These are phyloP conservation scores for Rhizophlyctis rosea DNA, from an alignment of 192 early-diverging fungal genomes.

Conservation along the genomic window DNA sequence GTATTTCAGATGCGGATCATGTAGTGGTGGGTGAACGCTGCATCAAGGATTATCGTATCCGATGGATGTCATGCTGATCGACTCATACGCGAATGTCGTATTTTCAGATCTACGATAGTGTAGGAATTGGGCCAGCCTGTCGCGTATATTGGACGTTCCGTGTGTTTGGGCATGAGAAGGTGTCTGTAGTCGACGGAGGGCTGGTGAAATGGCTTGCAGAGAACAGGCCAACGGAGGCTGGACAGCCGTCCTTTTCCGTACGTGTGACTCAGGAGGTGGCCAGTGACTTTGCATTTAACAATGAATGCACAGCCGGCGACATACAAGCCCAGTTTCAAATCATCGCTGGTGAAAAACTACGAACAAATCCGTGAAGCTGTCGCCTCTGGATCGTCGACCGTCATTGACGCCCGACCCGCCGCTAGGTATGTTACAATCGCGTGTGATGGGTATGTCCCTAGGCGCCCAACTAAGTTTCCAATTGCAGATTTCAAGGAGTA, in stretches of 20 bases:
- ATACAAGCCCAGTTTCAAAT: slow-evolving; percentile 26
- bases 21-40: slow-evolving; percentile 52
- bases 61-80: not conserved
- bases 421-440: slow-evolving; percentile 28
- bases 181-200: slow-evolving; percentile 88
- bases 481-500: slow-evolving; percentile 64
- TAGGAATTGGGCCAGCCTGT: slow-evolving; percentile 75
- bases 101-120: slow-evolving; percentile 78
- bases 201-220: slow-evolving; percentile 72
- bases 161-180: slow-evolving; percentile 86
- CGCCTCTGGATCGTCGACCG: slow-evolving; percentile 37
- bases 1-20: slow-evolving; percentile 76
- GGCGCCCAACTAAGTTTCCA: not conserved
- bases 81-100: not conserved
- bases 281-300: slow-evolving; percentile 2
- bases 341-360: slow-evolving; percentile 54
- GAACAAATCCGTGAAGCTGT: slow-evolving; percentile 55
- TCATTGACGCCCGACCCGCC: slow-evolving; percentile 71
- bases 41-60: not conserved
- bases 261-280: not conserved
- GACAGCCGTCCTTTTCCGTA: slow-evolving; percentile 34
- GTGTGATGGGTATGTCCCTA: not conserved
- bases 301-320: not conserved
- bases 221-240: slow-evolving; percentile 48
- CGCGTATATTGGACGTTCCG: slow-evolving; percentile 95